phyloP scores from a whole-genome alignment of 768 basidiomycete genomes.

The Auriculariales sp. region DNA sequence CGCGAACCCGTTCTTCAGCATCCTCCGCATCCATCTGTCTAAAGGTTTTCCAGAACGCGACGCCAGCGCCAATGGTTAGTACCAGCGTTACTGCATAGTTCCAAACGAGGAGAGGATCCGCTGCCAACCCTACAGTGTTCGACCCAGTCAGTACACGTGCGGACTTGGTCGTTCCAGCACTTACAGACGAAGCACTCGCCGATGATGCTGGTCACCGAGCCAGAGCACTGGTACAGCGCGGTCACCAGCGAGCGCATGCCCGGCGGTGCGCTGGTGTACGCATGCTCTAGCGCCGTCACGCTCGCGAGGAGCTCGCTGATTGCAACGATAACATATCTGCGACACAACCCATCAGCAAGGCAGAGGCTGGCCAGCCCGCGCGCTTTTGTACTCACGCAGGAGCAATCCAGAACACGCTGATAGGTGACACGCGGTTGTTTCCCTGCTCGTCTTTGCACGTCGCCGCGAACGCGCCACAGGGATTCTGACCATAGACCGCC shows the following conservation, averaged over 20 bases:
- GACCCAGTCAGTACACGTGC: conserved; percentile 9
- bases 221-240: background rate
- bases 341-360: too few species aligned
- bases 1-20: too few species aligned
- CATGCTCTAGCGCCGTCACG: conserved; percentile 19
- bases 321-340: conserved; percentile 12
- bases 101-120: conserved; percentile 14
- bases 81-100: conserved; percentile 2
- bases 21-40: background rate
- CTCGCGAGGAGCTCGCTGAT: conserved; percentile 17
- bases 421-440: conserved; percentile 39
- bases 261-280: conserved; percentile 11
- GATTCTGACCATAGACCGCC: conserved; percentile 20
- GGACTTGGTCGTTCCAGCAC: too few species aligned
- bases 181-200: background rate
- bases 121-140: conserved; percentile 13
- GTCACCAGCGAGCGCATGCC: conserved; percentile 9
- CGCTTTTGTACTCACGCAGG: conserved; percentile 35
- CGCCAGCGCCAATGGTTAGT: background rate
- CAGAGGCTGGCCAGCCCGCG: too few species aligned
- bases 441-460: conserved; percentile 34
- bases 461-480: conserved; percentile 33
- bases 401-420: conserved; percentile 66
- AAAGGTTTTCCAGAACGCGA: conserved; percentile 2
- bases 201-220: background rate